Base-by-base conservation (phyloP, 2,329 filamentous ascomycete species). In the Colletotrichum abscissum region DNA sequence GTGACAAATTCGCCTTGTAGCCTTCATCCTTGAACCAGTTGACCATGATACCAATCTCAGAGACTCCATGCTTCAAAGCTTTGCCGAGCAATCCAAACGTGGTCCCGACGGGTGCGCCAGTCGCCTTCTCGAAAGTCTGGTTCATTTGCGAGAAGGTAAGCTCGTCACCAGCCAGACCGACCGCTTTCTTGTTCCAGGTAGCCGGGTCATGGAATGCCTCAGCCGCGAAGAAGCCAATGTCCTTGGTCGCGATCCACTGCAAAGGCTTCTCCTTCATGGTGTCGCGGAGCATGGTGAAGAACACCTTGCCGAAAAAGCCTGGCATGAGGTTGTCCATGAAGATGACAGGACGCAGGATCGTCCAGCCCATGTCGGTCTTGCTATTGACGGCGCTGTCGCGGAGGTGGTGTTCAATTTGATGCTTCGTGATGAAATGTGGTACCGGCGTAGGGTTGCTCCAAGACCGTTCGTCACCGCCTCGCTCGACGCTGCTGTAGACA, bases 391-490 rank as follows among this genome's bases (percentile, higher is more conserved):
- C 84, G 9, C 33, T 68, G n/a, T 88, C 82, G n/a, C 87, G 81
- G 28, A 93, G 85, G 75, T 93, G 84, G 65, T 87, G 81, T 81
- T 93, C 92, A 76, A 93, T 90, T 12, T 86, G 80, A 76, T 89
- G 86, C 79, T 93, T 93, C 76, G 81, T 85, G 71, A 85, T 85
- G 79, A 93, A 93, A 79, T 93, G 91, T 0, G 89, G 88, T 0
- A 91, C 92, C 0, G 86, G 82, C 73, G 86, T 87, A 14, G 85
- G 83, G 59, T 85, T 81, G 59, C 85, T 87, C 6, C 84, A 85
- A 1, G 76, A 78, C 46, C 64, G 68, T 57, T 84, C 85, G 60
- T 86, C 84, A 24, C 90, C 89, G 56, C 88, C 87, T 52, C 91
- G 89, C 72, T 92, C 91, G 8, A 91, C 88, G 55, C 87, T 90